Conservation (phyloP, 179 eudicot genomes). For the Dionaea muscipula region DNA sequence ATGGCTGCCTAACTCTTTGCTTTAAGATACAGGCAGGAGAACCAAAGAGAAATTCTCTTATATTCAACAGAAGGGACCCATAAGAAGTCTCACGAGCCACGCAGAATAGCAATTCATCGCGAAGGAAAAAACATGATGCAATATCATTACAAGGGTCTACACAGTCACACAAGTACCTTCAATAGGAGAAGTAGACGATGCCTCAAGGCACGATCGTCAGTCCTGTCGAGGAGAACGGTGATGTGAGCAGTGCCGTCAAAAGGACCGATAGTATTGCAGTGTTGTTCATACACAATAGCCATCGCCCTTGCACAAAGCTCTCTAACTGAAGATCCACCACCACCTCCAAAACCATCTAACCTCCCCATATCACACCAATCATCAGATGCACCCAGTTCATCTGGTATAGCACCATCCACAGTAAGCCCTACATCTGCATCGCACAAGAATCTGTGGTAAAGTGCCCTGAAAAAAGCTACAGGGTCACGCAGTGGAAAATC, state of each 20-base stretch:
- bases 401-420: slow-evolving; percentile 98
- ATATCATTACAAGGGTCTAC: too few species aligned
- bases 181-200: slow-evolving; percentile 87
- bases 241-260: slow-evolving; percentile 95
- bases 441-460: slow-evolving; percentile 91
- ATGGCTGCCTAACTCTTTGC: too few species aligned
- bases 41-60: too few species aligned
- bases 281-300: slow-evolving; percentile 98
- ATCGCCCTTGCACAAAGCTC: slow-evolving; percentile 99
- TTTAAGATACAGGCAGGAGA: too few species aligned
- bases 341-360: slow-evolving; percentile 99
- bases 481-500: slow-evolving; percentile 96
- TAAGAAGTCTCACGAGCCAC: too few species aligned
- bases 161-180: too few species aligned
- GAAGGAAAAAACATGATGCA: too few species aligned
- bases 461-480: slow-evolving; percentile 90
- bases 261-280: slow-evolving; percentile 60
- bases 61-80: too few species aligned
- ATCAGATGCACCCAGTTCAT: slow-evolving; percentile 93
- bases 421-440: slow-evolving; percentile 95
- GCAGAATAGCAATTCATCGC: too few species aligned
- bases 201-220: slow-evolving; percentile 95
- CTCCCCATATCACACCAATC: slow-evolving; percentile 99
- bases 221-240: slow-evolving; percentile 90
- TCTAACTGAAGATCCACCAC: slow-evolving; percentile 88